Evolutionary conservation across 2,329 filamentous ascomycete genomes (phyloP).

Genomic region (Penicillium janthinellum): DNA sequence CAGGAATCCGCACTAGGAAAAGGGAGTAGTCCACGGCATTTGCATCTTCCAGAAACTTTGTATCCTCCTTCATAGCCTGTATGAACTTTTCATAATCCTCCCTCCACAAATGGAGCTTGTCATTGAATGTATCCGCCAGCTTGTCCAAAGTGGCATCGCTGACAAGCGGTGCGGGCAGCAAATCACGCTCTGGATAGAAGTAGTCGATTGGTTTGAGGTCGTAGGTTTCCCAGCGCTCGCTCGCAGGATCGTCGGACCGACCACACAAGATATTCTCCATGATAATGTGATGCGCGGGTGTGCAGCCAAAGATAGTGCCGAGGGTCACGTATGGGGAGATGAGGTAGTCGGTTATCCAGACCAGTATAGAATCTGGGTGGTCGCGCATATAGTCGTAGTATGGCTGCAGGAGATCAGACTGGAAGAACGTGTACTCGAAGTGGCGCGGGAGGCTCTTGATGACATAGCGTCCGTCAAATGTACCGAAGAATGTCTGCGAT

Average conservation of each 20-base stretch:
- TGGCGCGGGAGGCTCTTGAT: slow-evolving; percentile 70
- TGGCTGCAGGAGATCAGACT: slow-evolving; percentile 63
- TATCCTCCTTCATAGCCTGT: slow-evolving; percentile 61
- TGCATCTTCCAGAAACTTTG: slow-evolving; percentile 60
- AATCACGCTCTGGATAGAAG: slow-evolving; percentile 74
- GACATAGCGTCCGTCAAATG: slow-evolving; percentile 65
- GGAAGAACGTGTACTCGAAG: slow-evolving; percentile 72
- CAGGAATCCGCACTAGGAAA: slow-evolving; percentile 65
- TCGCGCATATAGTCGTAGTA: slow-evolving; percentile 66
- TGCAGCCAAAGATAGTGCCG: slow-evolving; percentile 60
- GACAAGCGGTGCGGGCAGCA: slow-evolving; percentile 64
- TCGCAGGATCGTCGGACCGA: slow-evolving; percentile 48
- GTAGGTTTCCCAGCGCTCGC: slow-evolving; percentile 67
- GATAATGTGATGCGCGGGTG: slow-evolving; percentile 72
- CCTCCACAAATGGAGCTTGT: slow-evolving; percentile 61
- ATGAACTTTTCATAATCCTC: slow-evolving; percentile 61
- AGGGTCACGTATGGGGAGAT: slow-evolving; percentile 58
- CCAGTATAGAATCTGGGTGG: slow-evolving; percentile 63
- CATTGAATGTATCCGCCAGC: slow-evolving; percentile 68
- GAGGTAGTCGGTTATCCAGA: slow-evolving; percentile 72
- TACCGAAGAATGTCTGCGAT: slow-evolving; percentile 67
- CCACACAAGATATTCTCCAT: slow-evolving; percentile 76
- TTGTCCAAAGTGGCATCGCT: slow-evolving; percentile 66
- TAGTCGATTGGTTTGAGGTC: slow-evolving; percentile 75
- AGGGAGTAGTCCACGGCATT: slow-evolving; percentile 77